Conservation (phyloP, 2,329 filamentous ascomycete species). For the Pseudocercospora fuligena region DNA sequence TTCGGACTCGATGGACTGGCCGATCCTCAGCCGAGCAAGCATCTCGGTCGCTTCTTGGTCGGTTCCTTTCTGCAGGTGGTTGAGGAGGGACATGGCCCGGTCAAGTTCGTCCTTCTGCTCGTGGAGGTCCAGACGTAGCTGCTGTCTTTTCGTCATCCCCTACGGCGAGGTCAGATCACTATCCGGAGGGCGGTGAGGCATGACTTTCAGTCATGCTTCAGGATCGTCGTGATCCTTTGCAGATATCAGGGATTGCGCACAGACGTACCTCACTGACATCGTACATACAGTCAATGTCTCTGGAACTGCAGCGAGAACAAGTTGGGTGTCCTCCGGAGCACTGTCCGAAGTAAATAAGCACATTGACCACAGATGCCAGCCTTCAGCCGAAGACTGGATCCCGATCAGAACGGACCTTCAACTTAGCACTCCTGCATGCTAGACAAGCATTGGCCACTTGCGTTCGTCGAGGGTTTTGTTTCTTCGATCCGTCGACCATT, state of each 20-base stretch:
- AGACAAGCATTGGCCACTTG: conserved; percentile 21
- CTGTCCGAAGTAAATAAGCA: conserved; percentile 15
- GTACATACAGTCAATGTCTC: conserved; percentile 24
- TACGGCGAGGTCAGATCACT: neutral
- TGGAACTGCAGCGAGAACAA: conserved; percentile 18
- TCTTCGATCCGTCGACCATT: neutral
- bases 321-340: conserved; percentile 26
- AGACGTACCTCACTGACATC: conserved; percentile 25
- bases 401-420: conserved; percentile 13
- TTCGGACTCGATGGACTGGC: conserved; percentile 22
- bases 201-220: too few relatives aligned
- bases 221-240: neutral
- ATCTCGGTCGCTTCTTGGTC: conserved; percentile 28
- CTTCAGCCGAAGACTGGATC: neutral
- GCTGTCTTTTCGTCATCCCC: conserved; percentile 30
- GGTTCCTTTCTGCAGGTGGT: conserved; percentile 24
- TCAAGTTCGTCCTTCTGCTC: conserved; percentile 20
- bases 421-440: conserved; percentile 16
- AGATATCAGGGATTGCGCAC: too few relatives aligned
- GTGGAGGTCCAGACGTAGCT: conserved; percentile 25
- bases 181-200: neutral
- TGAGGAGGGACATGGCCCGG: conserved; percentile 20
- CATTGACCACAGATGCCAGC: neutral
- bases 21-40: conserved; percentile 30
- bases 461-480: neutral